Evolutionary conservation across 192 early-diverging fungal genomes (phyloP).

Genomic region (Spizellomyces punctatus): DNA sequence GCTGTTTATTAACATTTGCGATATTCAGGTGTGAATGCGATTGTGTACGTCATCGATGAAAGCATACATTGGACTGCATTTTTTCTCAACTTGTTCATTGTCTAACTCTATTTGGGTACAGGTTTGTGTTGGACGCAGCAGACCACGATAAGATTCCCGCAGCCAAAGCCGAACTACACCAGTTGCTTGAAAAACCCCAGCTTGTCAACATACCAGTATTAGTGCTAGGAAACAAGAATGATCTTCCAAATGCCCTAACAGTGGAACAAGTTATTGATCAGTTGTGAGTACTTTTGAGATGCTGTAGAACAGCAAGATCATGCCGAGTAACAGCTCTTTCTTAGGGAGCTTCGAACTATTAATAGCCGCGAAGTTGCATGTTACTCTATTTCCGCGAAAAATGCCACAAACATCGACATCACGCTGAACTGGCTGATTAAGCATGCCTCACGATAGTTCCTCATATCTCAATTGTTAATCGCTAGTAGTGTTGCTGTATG

Average conservation of each 20-base stretch:
- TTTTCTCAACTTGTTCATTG: not conserved
- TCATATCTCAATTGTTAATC: no score
- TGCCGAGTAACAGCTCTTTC: not conserved
- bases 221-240: constrained; percentile 98
- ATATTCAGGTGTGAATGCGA: constrained; percentile 87
- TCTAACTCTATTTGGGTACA: constrained; percentile 27
- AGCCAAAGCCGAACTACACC: constrained; percentile 88
- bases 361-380: constrained; percentile 93
- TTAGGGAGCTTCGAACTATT: constrained; percentile 83
- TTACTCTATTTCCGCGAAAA: constrained; percentile 98
- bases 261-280: constrained; percentile 90
- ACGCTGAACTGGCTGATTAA: constrained; percentile 97
- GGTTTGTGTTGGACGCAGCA: constrained; percentile 95
- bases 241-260: constrained; percentile 82
- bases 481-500: no score
- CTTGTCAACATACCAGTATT: constrained; percentile 93
- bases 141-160: constrained; percentile 93
- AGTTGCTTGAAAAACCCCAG: constrained; percentile 90
- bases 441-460: constrained; percentile 38
- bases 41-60: constrained; percentile 69
- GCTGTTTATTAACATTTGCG: not conserved
- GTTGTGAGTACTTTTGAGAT: constrained; percentile 62
- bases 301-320: not conserved
- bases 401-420: constrained; percentile 95
- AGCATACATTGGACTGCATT: not conserved